Percentiles rank a stretch among this genome's conserved stretches.
phyloP scores from a whole-genome alignment of 2,329 filamentous ascomycete species.

The Nigrograna mackinnonii region DNA sequence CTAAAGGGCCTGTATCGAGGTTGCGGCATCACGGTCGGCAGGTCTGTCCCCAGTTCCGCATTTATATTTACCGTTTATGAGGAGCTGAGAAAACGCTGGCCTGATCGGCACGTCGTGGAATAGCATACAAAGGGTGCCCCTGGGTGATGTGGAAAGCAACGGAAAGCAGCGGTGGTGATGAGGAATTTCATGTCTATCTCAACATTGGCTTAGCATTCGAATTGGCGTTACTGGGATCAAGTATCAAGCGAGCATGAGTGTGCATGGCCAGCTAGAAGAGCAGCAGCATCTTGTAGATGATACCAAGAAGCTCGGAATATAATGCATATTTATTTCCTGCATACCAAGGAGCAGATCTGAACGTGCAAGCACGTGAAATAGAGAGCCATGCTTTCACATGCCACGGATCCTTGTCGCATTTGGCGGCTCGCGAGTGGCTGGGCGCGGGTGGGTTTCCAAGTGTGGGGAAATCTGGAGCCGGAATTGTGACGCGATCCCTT shows the following conservation, averaged over 20 bases:
- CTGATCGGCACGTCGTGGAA: constrained; percentile 12
- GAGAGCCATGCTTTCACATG: constrained; percentile 29
- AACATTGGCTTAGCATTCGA: too few relatives aligned
- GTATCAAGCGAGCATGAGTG: too few relatives aligned
- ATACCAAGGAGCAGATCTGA: too few relatives aligned
- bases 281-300: too few relatives aligned
- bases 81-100: constrained; percentile 65
- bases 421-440: constrained; percentile 13
- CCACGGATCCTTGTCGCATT: constrained; percentile 17
- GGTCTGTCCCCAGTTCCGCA: constrained; percentile 92
- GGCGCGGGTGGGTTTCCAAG: constrained; percentile 1
- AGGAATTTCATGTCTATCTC: too few relatives aligned
- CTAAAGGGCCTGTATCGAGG: constrained; percentile 87
- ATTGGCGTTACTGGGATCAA: too few relatives aligned
- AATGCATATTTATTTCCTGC: too few relatives aligned
- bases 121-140: not conserved
- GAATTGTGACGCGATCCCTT: constrained; percentile 34
- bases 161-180: too few relatives aligned
- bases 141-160: not conserved
- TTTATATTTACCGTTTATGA: constrained; percentile 98
- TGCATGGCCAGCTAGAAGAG: too few relatives aligned
- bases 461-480: constrained; percentile 35
- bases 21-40: constrained; percentile 87
- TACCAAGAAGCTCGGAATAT: too few relatives aligned
- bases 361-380: too few relatives aligned